Evolutionary conservation across 352 stramenopile genomes (phyloP), one percentile per base, ranked within the genome.

Genomic region (Pythium sp.): DNA sequence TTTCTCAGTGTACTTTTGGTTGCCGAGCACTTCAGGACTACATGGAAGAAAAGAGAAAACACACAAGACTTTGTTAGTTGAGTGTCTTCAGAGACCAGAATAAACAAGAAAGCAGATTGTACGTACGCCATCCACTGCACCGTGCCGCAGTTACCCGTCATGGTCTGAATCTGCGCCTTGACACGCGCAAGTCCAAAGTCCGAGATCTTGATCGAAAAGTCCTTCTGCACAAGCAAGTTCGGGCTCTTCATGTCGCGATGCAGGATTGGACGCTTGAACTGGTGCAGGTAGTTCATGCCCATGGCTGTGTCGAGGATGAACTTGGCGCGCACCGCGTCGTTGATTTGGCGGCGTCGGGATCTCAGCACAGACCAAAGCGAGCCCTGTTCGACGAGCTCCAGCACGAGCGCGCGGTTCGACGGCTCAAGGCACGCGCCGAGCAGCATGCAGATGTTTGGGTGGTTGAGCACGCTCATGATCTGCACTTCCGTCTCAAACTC

Each of bases 381-480:
- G 26, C 96, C 96, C 49, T 96, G 89, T 36, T 91, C 84, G 18
- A 97, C 87, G 6, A 98, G 82, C 72, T 99, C 96, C 5, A 98
- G 97, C n/a, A 99, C 84, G 15, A 99, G 95, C n/a, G 94, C 94
- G 41, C 96, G 86, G 73, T 94, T 98, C 22, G 88, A 86, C 14
- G 95, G 92, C 58, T 94, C 75, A 32, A 98, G 79, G 78, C 95
- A 99, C 55, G 97, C 96, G 32, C 96, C 97, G 47, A 99, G 92
- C 66, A 98, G 93, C 38, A 98, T 86, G 72, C 97, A 98, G 65
- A 99, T 97, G 80, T 99, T 99, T 5, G 97, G 96, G 82, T 99
- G 97, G 58, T 89, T 74, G 64, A 99, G 86, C 47, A 89, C 81
- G 64, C 87, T 92, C 87, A 93, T 93, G 71, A 95, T 95, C 72